Base-by-base conservation (phyloP, 1,139 yeast genomes). In the Taphrina deformans region DNA sequence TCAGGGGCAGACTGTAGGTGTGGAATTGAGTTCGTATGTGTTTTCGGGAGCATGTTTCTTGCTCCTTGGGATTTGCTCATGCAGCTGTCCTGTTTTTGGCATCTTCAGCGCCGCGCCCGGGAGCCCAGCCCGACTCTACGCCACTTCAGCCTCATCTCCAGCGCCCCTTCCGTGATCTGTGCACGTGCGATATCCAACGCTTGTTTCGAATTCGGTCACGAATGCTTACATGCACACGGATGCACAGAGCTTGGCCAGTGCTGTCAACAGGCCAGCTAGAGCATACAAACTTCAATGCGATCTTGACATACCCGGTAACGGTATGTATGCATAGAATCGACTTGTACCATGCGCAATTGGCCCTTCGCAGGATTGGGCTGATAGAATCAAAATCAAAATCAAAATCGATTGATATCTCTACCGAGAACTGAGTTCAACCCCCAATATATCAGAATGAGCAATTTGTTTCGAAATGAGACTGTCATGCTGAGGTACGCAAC, bases 401-500 rank as follows among this genome's bases (percentile, higher is more conserved):
- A 62, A 18, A 62, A 62, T 21, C 62, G 31, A 23, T 58, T 55
- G 40, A 62, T 53, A 18, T 62, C 65, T 16, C 65, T 12, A 9
- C 65, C 65, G 14, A 50, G 59, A 26, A 59, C 62, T n/a, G 51
- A 16, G 71, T 87, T 81, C 72, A 83, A 83, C 68, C 84, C 71
- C 87, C 88, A 85, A 71, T 85, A 88, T 79, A 83, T 79, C 73
- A 82, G 81, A 73, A 85, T 74, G 68, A 83, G 76, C 1, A 82
- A 83, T 71, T 88, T 78, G 3, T 85, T 82, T 72, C 88, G 79
- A 69, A 82, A 72, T 63, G 86, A 81, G 40, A 85, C 87, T 46
- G 85, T 80, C 73, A 84, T 85, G 33, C 87, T 82, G 74, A 84
- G 84, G 73, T 85, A 85, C 21, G 83, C 85, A 55, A 85, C 80